Evolutionary conservation across 2,329 filamentous ascomycete species (phyloP), one percentile per base, ranked within the genome.

Genomic region (Zelopaecilomyces penicillatus): DNA sequence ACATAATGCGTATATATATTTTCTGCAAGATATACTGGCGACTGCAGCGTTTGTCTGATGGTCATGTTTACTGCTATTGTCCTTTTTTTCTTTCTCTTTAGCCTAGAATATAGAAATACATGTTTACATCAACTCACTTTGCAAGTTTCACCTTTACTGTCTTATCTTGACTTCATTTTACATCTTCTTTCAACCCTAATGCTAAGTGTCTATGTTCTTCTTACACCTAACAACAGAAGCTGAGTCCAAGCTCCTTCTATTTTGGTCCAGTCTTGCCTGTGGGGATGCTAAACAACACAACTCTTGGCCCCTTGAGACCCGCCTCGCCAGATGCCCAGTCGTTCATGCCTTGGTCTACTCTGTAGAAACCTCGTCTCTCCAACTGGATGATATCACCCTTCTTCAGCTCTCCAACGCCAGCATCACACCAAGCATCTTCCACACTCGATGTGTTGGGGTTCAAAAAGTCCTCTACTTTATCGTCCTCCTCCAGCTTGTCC

Each of bases 371-470:
- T 66, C 91, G 88, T 50, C 91, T 78, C 73, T 97, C 91, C 38
- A 97, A 85, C 71, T 97, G 93, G 55, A 97, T 88, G 50, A 97
- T 91, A 56, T 95, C 89, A 58, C 88, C 86, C 62, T 81, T 82
- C 74, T 88, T 89, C 38, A 96, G 72, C 50, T 80, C 73, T 0
- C 76, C 75, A 1, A 95, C 83, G 56, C 90, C 94, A 58, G 80
- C 82, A 59, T 96, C 91, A 28, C 87, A 89, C 43, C 87, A 63
- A 1, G 85, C 87, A 52, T 84, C 77, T 42, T 83, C 83, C 65
- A 82, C 81, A 46, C 78, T 82, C 58, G 87, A 82, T 0, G 88
- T 95, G 44, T 81, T 71, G 27, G 80, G 76, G 62, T 83, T 95
- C 49, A 97, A 65, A 63, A 83, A 93, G 53, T 94, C 82, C 65